Conservation (phyloP, 2,329 filamentous ascomycete species). For the Trichoderma koningiopsis region DNA sequence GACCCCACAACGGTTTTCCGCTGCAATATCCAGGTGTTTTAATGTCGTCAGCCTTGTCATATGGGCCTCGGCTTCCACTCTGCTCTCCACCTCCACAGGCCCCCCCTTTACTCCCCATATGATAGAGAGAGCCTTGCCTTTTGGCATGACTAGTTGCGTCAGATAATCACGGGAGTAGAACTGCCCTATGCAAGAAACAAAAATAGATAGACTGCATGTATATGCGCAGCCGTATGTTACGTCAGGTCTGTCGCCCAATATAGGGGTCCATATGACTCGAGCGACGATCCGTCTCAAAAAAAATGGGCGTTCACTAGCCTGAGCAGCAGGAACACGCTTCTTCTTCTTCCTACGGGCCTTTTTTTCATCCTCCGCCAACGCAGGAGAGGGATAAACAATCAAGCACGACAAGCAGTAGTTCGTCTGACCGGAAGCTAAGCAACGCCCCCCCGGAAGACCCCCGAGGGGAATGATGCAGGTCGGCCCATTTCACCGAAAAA, state of each 20-base stretch:
- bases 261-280: constrained; percentile 18
- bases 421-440: constrained; percentile 18
- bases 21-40: background rate
- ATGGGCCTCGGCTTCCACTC: background rate
- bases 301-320: background rate
- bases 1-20: background rate
- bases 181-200: background rate
- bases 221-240: background rate
- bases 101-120: background rate
- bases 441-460: background rate
- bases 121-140: background rate
- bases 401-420: background rate
- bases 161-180: background rate
- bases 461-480: constrained; percentile 4
- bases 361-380: background rate
- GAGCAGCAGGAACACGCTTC: background rate
- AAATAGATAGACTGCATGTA: background rate
- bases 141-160: background rate
- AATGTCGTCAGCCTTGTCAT: constrained; percentile 14
- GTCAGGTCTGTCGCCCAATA: background rate
- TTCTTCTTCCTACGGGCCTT: background rate
- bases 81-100: background rate
- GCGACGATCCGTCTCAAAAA: constrained; percentile 8
- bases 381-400: background rate
- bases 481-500: background rate